Evolutionary conservation across 2,329 filamentous ascomycete genomes (phyloP).

Genomic region (Basipetospora chlamydospora): DNA sequence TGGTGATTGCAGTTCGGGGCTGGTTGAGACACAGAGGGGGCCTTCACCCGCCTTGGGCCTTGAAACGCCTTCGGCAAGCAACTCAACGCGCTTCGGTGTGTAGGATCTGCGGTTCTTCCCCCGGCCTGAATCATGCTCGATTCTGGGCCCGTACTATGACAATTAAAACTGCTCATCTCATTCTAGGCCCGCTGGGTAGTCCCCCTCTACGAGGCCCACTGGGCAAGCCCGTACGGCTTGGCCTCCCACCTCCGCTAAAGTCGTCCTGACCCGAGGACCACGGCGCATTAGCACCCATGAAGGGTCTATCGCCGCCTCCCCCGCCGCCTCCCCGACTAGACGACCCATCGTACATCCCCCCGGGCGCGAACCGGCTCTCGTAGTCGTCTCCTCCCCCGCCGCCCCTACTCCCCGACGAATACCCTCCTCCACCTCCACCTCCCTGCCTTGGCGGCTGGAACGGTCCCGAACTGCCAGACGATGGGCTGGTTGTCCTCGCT

Average conservation of each 20-base stretch:
- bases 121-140: too few species aligned
- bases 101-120: too few species aligned
- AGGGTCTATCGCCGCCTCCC: constrained; percentile 22
- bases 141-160: too few species aligned
- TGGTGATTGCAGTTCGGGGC: too few species aligned
- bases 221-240: constrained; percentile 20
- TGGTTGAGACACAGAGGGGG: too few species aligned
- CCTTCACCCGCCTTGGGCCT: too few species aligned
- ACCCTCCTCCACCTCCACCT: constrained; percentile 15
- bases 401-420: not conserved
- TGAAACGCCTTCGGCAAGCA: too few species aligned
- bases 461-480: constrained; percentile 19
- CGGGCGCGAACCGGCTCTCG: constrained; percentile 31
- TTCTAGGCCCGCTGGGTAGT: constrained; percentile 19
- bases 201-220: constrained; percentile 18
- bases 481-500: constrained; percentile 41
- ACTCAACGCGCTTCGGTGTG: too few species aligned
- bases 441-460: constrained; percentile 29
- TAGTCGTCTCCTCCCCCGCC: constrained; percentile 16
- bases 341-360: constrained; percentile 27
- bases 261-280: constrained; percentile 28
- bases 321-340: constrained; percentile 14
- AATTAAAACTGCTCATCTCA: constrained; percentile 25
- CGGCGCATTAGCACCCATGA: constrained; percentile 30
- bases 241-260: constrained; percentile 12